A percentile compares a stretch with the other conserved stretches of the same genome.
These are phyloP conservation scores for Drechslerella coelobrocha DNA, from an alignment of 2,329 filamentous ascomycete genomes.

Conservation along the genomic window DNA sequence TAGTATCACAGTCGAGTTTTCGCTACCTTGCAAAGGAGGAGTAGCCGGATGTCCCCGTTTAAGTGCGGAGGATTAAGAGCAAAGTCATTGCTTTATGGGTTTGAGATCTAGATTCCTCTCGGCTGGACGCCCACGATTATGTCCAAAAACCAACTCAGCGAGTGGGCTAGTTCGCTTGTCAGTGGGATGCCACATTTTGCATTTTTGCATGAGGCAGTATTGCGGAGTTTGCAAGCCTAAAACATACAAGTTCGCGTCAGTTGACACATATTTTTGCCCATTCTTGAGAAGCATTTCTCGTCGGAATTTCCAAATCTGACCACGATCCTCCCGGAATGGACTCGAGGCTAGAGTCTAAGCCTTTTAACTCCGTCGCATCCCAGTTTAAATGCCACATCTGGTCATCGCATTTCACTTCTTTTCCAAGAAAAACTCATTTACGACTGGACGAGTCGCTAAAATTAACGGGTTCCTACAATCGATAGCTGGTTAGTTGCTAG, in stretches of 20 bases:
- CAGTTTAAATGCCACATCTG: too few relatives aligned
- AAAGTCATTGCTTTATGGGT: conserved; percentile 5
- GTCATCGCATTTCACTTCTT: too few relatives aligned
- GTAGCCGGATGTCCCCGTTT: conserved; percentile 1
- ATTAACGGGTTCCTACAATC: too few relatives aligned
- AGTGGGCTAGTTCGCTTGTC: conserved; percentile 8
- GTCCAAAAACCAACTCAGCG: conserved; percentile 6
- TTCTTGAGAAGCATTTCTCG: neutral
- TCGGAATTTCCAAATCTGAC: neutral
- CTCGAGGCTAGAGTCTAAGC: too few relatives aligned
- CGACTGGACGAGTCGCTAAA: too few relatives aligned
- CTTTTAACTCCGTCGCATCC: too few relatives aligned
- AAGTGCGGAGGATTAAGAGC: conserved; percentile 13
- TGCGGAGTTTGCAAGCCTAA: neutral
- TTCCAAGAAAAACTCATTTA: too few relatives aligned
- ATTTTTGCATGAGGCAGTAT: neutral
- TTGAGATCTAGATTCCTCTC: conserved; percentile 32
- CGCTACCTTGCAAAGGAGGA: conserved; percentile 12
- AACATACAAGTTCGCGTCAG: too few relatives aligned
- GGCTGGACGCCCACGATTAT: conserved; percentile 20
- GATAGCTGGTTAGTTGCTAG: too few relatives aligned
- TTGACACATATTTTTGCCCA: neutral
- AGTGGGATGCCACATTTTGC: neutral
- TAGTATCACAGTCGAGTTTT: conserved; percentile 10
- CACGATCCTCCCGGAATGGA: too few relatives aligned